These are phyloP conservation scores for Colletotrichum sansevieriae DNA, from an alignment of 2,329 filamentous ascomycete species.

Conservation along the genomic window DNA sequence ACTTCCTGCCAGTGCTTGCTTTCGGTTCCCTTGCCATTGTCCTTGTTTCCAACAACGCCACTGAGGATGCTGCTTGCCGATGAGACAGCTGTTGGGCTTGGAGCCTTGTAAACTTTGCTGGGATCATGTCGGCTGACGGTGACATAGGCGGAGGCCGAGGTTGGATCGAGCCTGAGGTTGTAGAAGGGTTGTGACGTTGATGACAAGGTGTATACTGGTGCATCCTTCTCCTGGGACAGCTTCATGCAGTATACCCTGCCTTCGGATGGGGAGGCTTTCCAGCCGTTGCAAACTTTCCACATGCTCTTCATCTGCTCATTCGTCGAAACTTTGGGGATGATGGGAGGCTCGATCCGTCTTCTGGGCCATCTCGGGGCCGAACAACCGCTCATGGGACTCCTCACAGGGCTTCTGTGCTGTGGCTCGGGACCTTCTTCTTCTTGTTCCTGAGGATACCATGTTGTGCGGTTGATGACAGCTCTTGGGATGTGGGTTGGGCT, in stretches of 20 bases:
- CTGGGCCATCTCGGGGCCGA: constrained; percentile 46
- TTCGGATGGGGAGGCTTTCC: constrained; percentile 71
- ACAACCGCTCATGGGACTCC: constrained; percentile 24
- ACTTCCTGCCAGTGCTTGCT: constrained; percentile 70
- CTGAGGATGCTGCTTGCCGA: constrained; percentile 50
- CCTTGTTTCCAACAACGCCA: constrained; percentile 48
- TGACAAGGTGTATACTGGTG: constrained; percentile 76
- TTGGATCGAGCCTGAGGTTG: constrained; percentile 73
- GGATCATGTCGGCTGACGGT: constrained; percentile 72
- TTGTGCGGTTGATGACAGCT: constrained; percentile 74
- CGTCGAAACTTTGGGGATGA: constrained; percentile 64
- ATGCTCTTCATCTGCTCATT: constrained; percentile 73
- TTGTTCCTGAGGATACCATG: constrained; percentile 62
- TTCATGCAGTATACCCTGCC: constrained; percentile 71
- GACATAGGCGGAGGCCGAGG: constrained; percentile 72
- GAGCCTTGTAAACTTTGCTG: constrained; percentile 66
- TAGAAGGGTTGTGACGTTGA: constrained; percentile 75
- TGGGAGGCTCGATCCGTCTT: constrained; percentile 54
- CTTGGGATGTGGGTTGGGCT: constrained; percentile 74
- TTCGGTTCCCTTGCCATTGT: constrained; percentile 49
- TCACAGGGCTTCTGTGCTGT: constrained; percentile 35
- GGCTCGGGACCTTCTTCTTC: constrained; percentile 45
- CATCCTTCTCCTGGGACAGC: constrained; percentile 67
- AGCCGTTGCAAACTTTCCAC: constrained; percentile 79
- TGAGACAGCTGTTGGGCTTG: constrained; percentile 47